phyloP scores from a whole-genome alignment of 352 stramenopile species.

The Pythium pyrilobum region DNA sequence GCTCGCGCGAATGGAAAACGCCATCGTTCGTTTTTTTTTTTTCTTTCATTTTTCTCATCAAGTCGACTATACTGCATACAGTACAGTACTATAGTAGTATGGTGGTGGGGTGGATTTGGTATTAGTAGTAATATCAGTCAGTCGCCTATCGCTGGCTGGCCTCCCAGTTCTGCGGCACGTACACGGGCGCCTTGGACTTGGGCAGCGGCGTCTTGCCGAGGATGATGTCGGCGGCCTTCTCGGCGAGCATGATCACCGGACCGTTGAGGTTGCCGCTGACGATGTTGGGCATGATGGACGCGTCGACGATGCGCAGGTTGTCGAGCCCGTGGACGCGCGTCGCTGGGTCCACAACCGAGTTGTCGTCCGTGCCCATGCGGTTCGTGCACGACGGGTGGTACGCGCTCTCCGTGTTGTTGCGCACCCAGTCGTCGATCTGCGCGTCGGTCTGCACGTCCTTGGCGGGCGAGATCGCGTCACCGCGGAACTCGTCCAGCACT shows the following conservation, averaged over 20 bases:
- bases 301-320: conserved; percentile 88
- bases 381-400: conserved; percentile 90
- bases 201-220: conserved; percentile 59
- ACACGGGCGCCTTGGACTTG: conserved; percentile 71
- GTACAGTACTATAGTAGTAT: too few relatives aligned
- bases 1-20: too few relatives aligned
- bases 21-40: background rate
- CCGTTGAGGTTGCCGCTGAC: conserved; percentile 93
- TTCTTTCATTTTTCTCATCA: background rate
- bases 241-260: conserved; percentile 92
- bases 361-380: conserved; percentile 76
- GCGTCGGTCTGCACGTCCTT: conserved; percentile 55
- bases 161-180: conserved; percentile 68
- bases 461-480: conserved; percentile 69
- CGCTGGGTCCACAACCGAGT: conserved; percentile 87
- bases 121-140: background rate
- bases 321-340: conserved; percentile 86
- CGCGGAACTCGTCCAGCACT: conserved; percentile 78
- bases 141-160: conserved; percentile 55
- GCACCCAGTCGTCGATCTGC: conserved; percentile 84
- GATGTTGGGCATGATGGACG: conserved; percentile 93
- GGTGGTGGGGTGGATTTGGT: too few relatives aligned
- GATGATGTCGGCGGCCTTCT: conserved; percentile 93
- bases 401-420: conserved; percentile 75
- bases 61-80: background rate